Evolutionary conservation across 306 rosid species (phyloP), one percentile per base, ranked within the genome.

Genomic region (Inga leiocalycina): DNA sequence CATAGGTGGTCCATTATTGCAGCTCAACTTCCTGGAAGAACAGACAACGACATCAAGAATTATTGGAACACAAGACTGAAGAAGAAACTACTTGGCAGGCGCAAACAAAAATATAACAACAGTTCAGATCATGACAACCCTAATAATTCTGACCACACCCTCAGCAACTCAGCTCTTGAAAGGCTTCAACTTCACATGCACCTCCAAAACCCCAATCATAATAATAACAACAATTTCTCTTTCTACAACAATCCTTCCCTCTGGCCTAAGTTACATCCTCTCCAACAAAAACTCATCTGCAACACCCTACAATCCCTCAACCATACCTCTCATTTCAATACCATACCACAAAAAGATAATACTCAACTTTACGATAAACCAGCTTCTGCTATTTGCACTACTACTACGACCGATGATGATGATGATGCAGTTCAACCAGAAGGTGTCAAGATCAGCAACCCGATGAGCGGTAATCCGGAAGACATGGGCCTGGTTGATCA

Each of bases 1-100:
- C 5, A 5, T 79, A 97, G 99, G 97, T 97, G 99, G 99, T 97
- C 99, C 82, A 92, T 97, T 62, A 97, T 97, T 85, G 98, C 99
- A 52, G 99, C 99, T 12, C 99, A 94, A 39, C 85, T 97, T 85
- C 98, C 99, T 52, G 99, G 99, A 90, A 92, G 99, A 86, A 97
- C 99, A 14, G 99, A 97, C 56, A 97, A 97, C 37, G 99, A 97
- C 80, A 97, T 97, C 66, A 97, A 97, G 88, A 97, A 97, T 83
- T 97, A 97, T 79, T 97, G 99, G 99, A 97, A 97, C 85, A 97
- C 99, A 14, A 89, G 93, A 27, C 80, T 97, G 91, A 97, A 97
- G 90, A 97, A 97, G 88, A 94, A 97, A 77, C 51, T 97, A 48
- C 95, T 97, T 0, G 99, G 99, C 27, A 92, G 90, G 88, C 92